Evolutionary conservation across 2,329 filamentous ascomycete species (phyloP).

Genomic region (Exserohilum rostratum): DNA sequence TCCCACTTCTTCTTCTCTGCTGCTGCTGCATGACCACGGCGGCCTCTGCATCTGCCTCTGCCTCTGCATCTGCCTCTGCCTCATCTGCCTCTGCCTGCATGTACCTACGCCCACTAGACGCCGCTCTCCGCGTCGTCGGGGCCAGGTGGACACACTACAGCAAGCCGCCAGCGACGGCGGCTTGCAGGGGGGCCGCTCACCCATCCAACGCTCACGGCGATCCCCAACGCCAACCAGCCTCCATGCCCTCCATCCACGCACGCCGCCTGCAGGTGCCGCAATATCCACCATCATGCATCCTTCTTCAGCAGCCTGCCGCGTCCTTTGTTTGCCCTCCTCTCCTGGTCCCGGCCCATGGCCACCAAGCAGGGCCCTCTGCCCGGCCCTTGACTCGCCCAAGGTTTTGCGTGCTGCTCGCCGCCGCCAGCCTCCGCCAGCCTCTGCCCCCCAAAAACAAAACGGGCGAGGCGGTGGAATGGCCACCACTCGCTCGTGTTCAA

Average conservation of each 20-base stretch:
- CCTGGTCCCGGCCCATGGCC: no score
- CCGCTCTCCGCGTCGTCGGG: constrained; percentile 5
- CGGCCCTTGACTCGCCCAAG: no score
- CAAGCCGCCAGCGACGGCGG: constrained; percentile 20
- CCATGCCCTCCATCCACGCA: neutral
- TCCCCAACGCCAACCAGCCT: constrained; percentile 25
- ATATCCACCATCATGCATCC: constrained; percentile 28
- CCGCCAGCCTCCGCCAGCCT: neutral
- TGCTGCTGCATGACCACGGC: no score
- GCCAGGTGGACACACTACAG: constrained; percentile 3
- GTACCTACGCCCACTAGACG: no score
- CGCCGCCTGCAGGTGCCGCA: constrained; percentile 23
- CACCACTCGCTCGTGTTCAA: no score
- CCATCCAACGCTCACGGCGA: constrained; percentile 27
- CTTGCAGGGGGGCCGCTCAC: constrained; percentile 27
- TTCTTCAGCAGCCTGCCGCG: constrained; percentile 5
- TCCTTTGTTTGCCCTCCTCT: constrained; percentile 17
- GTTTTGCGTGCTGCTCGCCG: neutral
- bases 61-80: no score
- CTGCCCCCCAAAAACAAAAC: no score
- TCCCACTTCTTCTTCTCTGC: no score
- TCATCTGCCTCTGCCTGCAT: no score
- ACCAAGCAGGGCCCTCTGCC: no score
- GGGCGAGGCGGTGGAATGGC: no score
- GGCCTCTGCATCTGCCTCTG: no score